phyloP scores from a whole-genome alignment of 805 yeast species.

The Yarrowia deformans region DNA sequence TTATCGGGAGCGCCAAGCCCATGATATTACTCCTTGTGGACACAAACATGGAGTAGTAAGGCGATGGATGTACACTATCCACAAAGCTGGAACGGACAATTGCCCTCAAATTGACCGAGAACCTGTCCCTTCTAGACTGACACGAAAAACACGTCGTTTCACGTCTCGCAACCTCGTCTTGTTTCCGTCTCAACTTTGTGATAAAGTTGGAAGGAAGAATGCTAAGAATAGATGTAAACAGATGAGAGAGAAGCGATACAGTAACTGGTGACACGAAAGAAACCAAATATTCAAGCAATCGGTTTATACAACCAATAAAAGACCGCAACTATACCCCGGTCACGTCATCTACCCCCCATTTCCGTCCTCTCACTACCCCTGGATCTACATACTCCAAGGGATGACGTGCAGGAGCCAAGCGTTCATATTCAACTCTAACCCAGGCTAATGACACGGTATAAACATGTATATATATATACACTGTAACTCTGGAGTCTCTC shows the following conservation, averaged over 20 bases:
- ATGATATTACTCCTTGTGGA: too few relatives aligned
- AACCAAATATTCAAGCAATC: too few relatives aligned
- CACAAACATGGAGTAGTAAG: too few relatives aligned
- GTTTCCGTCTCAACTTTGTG: not conserved
- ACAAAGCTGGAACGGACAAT: not conserved
- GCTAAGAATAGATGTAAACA: slow-evolving; percentile 4
- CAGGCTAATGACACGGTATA: not conserved
- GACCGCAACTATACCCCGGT: too few relatives aligned
- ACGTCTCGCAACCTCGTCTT: not conserved
- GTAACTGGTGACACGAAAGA: not conserved
- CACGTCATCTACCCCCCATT: not conserved
- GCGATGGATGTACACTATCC: too few relatives aligned
- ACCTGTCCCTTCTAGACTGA: too few relatives aligned
- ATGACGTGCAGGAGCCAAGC: slow-evolving; percentile 35
- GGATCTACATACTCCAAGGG: slow-evolving; percentile 14
- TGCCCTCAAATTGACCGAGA: too few relatives aligned
- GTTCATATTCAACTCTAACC: slow-evolving; percentile 8
- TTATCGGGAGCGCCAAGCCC: not conserved
- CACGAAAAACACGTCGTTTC: not conserved
- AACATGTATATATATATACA: not conserved
- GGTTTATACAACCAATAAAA: too few relatives aligned
- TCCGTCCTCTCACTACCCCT: not conserved
- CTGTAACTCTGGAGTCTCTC: not conserved
- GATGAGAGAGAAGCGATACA: not conserved
- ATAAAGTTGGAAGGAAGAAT: slow-evolving; percentile 12